A percentile compares a stretch with the other conserved stretches of the same genome.
These are phyloP conservation scores for Colletotrichum sp. DNA, from an alignment of 2,329 filamentous ascomycete species.

Conservation along the genomic window DNA sequence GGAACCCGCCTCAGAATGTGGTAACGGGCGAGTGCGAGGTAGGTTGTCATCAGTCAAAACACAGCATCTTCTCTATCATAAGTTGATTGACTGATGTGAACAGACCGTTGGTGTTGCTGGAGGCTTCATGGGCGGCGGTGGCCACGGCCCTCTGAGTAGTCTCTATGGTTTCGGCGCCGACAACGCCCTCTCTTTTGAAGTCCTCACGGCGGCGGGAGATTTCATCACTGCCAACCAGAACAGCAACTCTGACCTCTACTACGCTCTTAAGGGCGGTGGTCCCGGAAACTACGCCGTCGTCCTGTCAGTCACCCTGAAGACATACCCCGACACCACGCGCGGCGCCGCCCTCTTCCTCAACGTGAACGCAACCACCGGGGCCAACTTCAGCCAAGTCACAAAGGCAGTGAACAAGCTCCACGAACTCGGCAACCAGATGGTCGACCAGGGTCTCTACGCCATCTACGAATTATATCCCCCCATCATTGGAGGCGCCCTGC, in stretches of 20 bases:
- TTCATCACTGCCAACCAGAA: slow-evolving; percentile 46
- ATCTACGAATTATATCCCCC: slow-evolving; percentile 20
- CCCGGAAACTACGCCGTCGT: slow-evolving; percentile 58
- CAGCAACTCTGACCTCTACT: slow-evolving; percentile 58
- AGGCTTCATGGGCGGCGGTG: slow-evolving; percentile 65
- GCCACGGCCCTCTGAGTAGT: slow-evolving; percentile 52
- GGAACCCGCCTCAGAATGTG: slow-evolving; percentile 44
- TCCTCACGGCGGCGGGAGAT: slow-evolving; percentile 49
- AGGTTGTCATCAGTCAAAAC: background rate
- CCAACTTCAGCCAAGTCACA: slow-evolving; percentile 5
- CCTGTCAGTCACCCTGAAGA: slow-evolving; percentile 55
- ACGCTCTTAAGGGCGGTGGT: slow-evolving; percentile 59
- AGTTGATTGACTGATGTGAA: background rate
- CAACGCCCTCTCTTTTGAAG: slow-evolving; percentile 50
- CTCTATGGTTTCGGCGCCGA: slow-evolving; percentile 50
- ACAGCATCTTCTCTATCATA: accelerated
- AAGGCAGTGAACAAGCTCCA: slow-evolving; percentile 16
- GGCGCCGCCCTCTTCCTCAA: slow-evolving; percentile 15
- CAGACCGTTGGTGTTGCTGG: slow-evolving; percentile 61
- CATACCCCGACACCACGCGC: slow-evolving; percentile 35
- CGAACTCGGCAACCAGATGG: slow-evolving; percentile 11
- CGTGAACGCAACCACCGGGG: slow-evolving; percentile 14
- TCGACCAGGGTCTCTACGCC: slow-evolving; percentile 17
- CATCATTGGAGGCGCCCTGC: slow-evolving; percentile 1
- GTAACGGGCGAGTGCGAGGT: slow-evolving; percentile 57